phyloP scores from a whole-genome alignment of 2,329 filamentous ascomycete species.

The Celoporthe dispersa region DNA sequence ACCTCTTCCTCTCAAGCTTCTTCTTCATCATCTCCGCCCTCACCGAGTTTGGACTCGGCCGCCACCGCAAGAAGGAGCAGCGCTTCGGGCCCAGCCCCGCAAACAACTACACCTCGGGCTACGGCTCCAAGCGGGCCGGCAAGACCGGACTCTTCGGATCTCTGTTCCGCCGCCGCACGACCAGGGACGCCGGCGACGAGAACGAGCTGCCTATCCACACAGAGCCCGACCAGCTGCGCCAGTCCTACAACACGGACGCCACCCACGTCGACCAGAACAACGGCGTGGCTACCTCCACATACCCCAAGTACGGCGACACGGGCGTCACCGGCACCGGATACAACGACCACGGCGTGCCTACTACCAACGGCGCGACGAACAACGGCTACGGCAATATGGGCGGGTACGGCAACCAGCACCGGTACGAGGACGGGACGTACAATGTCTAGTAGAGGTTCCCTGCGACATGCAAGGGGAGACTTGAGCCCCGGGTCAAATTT shows the following conservation, averaged over 20 bases:
- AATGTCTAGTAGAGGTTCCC: slow-evolving; percentile 20
- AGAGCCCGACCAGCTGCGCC: slow-evolving; percentile 40
- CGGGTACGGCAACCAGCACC: background rate
- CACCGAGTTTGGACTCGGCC: slow-evolving; percentile 36
- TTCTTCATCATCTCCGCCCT: slow-evolving; percentile 38
- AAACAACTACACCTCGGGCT: slow-evolving; percentile 47
- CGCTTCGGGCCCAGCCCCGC: slow-evolving; percentile 46
- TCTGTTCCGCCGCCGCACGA: slow-evolving; percentile 36
- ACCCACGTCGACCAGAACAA: slow-evolving; percentile 36
- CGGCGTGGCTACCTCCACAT: slow-evolving; percentile 31
- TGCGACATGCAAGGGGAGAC: background rate
- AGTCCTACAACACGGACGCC: slow-evolving; percentile 43
- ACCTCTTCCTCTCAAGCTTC: slow-evolving; percentile 37
- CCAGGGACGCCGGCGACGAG: slow-evolving; percentile 34
- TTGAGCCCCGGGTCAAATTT: background rate
- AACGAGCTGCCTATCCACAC: slow-evolving; percentile 43
- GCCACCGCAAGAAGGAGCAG: slow-evolving; percentile 43
- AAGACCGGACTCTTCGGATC: slow-evolving; percentile 38
- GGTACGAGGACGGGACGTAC: slow-evolving; percentile 27
- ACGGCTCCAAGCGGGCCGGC: slow-evolving; percentile 33
- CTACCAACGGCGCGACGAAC: background rate
- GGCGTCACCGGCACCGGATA: slow-evolving; percentile 27
- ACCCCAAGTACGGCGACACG: slow-evolving; percentile 39
- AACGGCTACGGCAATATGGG: slow-evolving; percentile 7
- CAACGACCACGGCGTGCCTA: slow-evolving; percentile 35